A percentile compares a stretch with the other conserved stretches of the same genome.
These are phyloP conservation scores for Acorus calamus DNA, from an alignment of 106 monocot species.

Conservation along the genomic window DNA sequence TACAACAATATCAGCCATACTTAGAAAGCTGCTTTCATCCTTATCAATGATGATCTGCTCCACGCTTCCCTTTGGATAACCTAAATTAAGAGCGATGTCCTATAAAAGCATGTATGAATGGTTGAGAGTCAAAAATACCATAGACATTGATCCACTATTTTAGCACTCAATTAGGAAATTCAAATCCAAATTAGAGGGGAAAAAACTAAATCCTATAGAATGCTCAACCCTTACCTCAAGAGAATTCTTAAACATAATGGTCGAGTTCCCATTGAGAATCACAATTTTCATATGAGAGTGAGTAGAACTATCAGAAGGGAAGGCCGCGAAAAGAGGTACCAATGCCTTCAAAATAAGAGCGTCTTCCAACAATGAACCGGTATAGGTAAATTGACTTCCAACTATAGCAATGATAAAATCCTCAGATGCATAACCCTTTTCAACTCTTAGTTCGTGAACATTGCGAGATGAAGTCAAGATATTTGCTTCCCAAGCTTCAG, in stretches of 20 bases:
- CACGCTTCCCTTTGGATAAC: constrained; percentile 37
- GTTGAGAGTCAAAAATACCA: not conserved
- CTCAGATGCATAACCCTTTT: constrained; percentile 34
- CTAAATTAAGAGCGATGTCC: constrained; percentile 41
- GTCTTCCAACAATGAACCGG: constrained; percentile 70
- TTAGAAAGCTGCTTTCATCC: constrained; percentile 38
- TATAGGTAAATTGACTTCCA: constrained; percentile 84
- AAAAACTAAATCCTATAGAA: too few species aligned
- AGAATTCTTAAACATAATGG: constrained; percentile 28
- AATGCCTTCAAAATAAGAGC: constrained; percentile 75
- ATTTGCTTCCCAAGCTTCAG: constrained; percentile 60
- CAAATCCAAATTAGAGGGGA: too few species aligned
- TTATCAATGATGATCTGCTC: constrained; percentile 28
- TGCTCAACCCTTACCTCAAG: constrained; percentile 44
- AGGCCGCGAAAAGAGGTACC: constrained; percentile 33
- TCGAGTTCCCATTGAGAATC: constrained; percentile 44
- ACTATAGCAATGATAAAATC: constrained; percentile 75
- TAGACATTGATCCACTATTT: not conserved
- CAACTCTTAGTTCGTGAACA: constrained; percentile 18
- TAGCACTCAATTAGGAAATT: too few species aligned
- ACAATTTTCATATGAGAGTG: constrained; percentile 49
- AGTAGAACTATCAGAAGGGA: constrained; percentile 29
- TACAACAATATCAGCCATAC: constrained; percentile 64
- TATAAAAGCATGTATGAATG: constrained; percentile 14
- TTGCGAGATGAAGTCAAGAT: constrained; percentile 10